A percentile compares a stretch with the other conserved stretches of the same genome.
Conservation (phyloP, 2,329 filamentous ascomycete genomes). For the Penicillium paneum region DNA sequence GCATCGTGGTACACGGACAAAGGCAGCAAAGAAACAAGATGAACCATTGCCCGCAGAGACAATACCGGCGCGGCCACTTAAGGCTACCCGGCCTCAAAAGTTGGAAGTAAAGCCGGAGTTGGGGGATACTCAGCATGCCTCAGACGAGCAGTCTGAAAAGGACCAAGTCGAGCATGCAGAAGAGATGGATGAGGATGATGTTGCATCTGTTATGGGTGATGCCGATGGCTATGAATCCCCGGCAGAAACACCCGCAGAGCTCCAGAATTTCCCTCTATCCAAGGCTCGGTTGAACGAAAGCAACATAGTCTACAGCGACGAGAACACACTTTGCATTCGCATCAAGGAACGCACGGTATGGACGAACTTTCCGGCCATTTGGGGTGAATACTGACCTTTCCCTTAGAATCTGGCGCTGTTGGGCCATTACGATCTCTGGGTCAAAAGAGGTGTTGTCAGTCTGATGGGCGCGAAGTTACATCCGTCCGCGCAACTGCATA, state of each 20-base stretch:
- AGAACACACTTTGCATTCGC: constrained; percentile 38
- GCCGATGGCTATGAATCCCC: constrained; percentile 35
- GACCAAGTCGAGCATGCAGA: constrained; percentile 20
- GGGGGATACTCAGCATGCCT: neutral
- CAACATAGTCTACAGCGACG: constrained; percentile 39
- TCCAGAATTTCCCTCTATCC: constrained; percentile 41
- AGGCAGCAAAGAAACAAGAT: constrained; percentile 21
- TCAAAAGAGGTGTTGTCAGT: constrained; percentile 54
- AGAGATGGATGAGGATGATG: constrained; percentile 23
- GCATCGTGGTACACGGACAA: constrained; percentile 14
- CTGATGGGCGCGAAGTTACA: constrained; percentile 58
- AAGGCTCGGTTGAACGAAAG: constrained; percentile 37
- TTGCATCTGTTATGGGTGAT: constrained; percentile 25
- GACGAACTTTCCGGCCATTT: neutral
- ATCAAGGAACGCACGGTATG: constrained; percentile 41
- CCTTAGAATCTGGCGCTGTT: constrained; percentile 42
- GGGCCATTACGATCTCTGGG: constrained; percentile 58
- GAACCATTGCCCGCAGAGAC: constrained; percentile 12
- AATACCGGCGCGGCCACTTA: constrained; percentile 9
- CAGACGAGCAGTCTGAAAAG: constrained; percentile 13
- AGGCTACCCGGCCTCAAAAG: constrained; percentile 3
- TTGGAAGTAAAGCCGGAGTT: neutral
- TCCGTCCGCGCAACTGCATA: constrained; percentile 42
- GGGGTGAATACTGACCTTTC: constrained; percentile 16
- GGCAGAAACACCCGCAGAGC: constrained; percentile 26